Evolutionary conservation across 2,329 filamentous ascomycete species (phyloP).

Genomic region (Nothophoma quercina): DNA sequence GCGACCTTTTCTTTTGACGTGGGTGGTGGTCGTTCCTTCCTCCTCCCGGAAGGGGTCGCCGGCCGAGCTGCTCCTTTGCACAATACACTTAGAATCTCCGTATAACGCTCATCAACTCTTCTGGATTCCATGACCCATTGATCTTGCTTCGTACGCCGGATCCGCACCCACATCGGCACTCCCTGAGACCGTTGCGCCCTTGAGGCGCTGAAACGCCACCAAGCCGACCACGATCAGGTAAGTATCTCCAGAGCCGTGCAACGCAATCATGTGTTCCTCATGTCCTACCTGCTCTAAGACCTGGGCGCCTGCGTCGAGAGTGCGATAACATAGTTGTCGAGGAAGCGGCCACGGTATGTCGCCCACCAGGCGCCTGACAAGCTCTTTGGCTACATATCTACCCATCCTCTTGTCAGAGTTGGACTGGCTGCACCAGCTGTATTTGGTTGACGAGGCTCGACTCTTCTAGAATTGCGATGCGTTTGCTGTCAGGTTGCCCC

Average conservation of each 20-base stretch:
- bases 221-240: background rate
- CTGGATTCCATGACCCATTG: background rate
- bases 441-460: background rate
- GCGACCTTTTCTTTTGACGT: background rate
- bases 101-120: background rate
- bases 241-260: background rate
- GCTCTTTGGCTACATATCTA: background rate
- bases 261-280: background rate
- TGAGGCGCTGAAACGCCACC: background rate
- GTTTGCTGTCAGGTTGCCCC: background rate
- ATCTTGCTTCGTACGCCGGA: background rate
- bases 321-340: background rate
- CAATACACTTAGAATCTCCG: background rate
- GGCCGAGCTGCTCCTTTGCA: background rate
- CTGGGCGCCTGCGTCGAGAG: background rate
- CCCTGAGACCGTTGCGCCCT: background rate
- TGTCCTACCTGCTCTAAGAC: background rate
- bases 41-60: background rate
- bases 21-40: background rate
- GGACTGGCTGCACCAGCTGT: too few species aligned
- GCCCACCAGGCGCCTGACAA: background rate
- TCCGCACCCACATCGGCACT: background rate
- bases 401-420: too few species aligned
- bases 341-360: background rate
- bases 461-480: background rate